Conservation (phyloP, 805 yeast genomes). For the Pachysolen tannophilus region DNA sequence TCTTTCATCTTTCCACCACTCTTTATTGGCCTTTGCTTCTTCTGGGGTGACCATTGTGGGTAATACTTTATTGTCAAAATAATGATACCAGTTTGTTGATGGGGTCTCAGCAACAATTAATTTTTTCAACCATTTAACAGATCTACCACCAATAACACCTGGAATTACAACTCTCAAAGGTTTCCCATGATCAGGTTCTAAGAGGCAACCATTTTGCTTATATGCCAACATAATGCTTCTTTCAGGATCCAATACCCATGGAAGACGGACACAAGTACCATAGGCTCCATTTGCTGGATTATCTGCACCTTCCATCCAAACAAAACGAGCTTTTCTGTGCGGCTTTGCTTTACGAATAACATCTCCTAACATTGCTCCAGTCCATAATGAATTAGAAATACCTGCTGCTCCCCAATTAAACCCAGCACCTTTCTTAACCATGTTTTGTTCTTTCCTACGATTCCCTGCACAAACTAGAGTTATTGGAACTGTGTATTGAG, state of each 20-base stretch:
- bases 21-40: slow-evolving; percentile 20
- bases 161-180: slow-evolving; percentile 28
- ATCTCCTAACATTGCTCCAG: slow-evolving; percentile 24
- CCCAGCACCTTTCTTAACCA: slow-evolving; percentile 25
- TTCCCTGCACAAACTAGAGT: slow-evolving; percentile 29
- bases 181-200: slow-evolving; percentile 28
- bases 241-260: slow-evolving; percentile 25
- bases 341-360: slow-evolving; percentile 20
- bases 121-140: slow-evolving; percentile 28
- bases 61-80: slow-evolving; percentile 26
- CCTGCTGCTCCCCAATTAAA: slow-evolving; percentile 30
- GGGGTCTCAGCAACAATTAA: slow-evolving; percentile 22
- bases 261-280: slow-evolving; percentile 24
- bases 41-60: slow-evolving; percentile 29
- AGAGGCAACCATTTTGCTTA: slow-evolving; percentile 25
- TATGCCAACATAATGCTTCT: slow-evolving; percentile 24
- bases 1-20: slow-evolving; percentile 31
- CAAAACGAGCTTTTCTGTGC: slow-evolving; percentile 17
- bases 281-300: slow-evolving; percentile 24
- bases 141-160: slow-evolving; percentile 31
- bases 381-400: slow-evolving; percentile 25
- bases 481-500: slow-evolving; percentile 23
- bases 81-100: slow-evolving; percentile 28
- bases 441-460: slow-evolving; percentile 26
- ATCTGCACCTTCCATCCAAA: slow-evolving; percentile 29